A percentile compares a stretch with the other conserved stretches of the same genome.
Evolutionary conservation across 306 rosid species (phyloP).

Genomic region (Prosopis cineraria): DNA sequence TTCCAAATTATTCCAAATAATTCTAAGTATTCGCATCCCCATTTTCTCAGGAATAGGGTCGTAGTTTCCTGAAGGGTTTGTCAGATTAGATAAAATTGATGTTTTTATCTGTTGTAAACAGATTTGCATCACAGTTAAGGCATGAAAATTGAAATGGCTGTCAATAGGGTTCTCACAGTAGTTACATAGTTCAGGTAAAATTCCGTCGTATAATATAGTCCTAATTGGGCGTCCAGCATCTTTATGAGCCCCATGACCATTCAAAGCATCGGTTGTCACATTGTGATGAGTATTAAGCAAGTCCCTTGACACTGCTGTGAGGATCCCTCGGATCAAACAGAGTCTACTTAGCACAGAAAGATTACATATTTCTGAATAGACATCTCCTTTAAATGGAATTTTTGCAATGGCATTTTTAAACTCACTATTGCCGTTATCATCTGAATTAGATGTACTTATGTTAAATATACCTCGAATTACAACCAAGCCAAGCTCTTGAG

Average conservation of each 20-base stretch:
- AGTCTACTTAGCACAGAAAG: constrained; percentile 76
- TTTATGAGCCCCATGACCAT: constrained; percentile 36
- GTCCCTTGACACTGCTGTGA: constrained; percentile 79
- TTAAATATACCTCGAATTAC: constrained; percentile 62
- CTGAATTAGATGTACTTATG: constrained; percentile 37
- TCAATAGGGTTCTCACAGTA: constrained; percentile 86
- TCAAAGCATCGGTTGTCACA: constrained; percentile 18
- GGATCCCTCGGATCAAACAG: constrained; percentile 89
- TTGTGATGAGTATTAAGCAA: constrained; percentile 67
- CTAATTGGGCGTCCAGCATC: constrained; percentile 34
- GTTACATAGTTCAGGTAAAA: constrained; percentile 89
- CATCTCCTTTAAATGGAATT: constrained; percentile 64
- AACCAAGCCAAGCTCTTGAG: constrained; percentile 73
- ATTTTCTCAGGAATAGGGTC: constrained; percentile 81
- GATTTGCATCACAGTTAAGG: constrained; percentile 93
- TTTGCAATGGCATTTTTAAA: constrained; percentile 46
- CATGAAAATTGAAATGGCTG: constrained; percentile 91
- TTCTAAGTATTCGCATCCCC: constrained; percentile 75
- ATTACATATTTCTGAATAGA: constrained; percentile 49
- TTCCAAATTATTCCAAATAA: constrained; percentile 92
- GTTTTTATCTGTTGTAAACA: constrained; percentile 94
- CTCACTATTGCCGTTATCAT: constrained; percentile 32
- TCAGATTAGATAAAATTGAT: constrained; percentile 58
- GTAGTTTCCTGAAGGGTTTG: constrained; percentile 44
- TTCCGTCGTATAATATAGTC: constrained; percentile 85